phyloP scores from a whole-genome alignment of 2,329 filamentous ascomycete genomes.

The Fusarium domesticum region DNA sequence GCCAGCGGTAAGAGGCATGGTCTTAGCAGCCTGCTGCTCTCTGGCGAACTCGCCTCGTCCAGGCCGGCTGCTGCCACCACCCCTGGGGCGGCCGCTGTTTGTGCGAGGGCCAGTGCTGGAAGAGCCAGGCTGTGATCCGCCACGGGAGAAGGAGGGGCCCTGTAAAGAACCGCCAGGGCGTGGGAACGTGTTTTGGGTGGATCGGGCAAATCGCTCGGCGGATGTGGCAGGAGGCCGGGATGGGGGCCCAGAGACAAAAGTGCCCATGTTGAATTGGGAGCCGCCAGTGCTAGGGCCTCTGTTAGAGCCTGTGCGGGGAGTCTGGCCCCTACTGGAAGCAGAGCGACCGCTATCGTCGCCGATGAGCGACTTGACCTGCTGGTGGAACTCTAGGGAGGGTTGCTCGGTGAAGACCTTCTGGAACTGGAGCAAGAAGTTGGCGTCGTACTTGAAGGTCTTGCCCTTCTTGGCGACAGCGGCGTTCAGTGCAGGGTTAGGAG shows the following conservation, averaged over 20 bases:
- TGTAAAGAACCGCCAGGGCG: conserved; percentile 59
- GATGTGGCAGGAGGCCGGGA: conserved; percentile 73
- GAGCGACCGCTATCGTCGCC: conserved; percentile 71
- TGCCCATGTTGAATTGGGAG: conserved; percentile 68
- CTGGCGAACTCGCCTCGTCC: conserved; percentile 52
- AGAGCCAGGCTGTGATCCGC: conserved; percentile 55
- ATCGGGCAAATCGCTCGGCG: conserved; percentile 61
- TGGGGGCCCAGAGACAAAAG: conserved; percentile 55
- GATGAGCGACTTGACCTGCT: conserved; percentile 81
- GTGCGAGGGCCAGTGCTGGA: conserved; percentile 67
- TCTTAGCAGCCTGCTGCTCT: conserved; percentile 72
- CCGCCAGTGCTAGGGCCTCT: conserved; percentile 40
- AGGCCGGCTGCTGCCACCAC: conserved; percentile 65
- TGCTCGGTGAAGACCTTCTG: conserved; percentile 95
- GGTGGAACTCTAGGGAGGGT: conserved; percentile 88
- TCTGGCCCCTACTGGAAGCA: conserved; percentile 40
- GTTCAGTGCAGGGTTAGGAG: conserved; percentile 90
- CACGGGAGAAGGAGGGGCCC: conserved; percentile 60
- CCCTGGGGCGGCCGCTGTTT: conserved; percentile 55
- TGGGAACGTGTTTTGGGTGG: conserved; percentile 42
- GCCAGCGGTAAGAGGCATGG: conserved; percentile 86
- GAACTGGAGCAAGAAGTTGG: conserved; percentile 93
- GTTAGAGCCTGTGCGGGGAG: conserved; percentile 7
- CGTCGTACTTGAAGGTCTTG: conserved; percentile 89
- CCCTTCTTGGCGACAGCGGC: conserved; percentile 73